Evolutionary conservation across 257 asterid genomes (phyloP).

Genomic region (Cinchona pubescens): DNA sequence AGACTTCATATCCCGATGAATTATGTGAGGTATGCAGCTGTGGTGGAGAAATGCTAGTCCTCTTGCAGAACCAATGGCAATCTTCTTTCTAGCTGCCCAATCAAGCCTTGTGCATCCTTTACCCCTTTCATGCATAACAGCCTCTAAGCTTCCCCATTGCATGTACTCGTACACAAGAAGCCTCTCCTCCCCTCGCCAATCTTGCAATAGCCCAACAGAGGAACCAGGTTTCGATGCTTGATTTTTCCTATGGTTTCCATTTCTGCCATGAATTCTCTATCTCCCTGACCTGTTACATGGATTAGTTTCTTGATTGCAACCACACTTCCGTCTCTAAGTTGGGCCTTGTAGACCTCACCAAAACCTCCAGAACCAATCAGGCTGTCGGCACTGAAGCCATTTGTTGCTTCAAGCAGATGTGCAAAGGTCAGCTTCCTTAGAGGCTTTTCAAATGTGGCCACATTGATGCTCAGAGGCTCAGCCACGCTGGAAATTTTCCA

Average conservation of each 20-base stretch:
- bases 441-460: conserved; percentile 90
- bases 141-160: conserved; percentile 89
- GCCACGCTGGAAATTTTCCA: conserved; percentile 82
- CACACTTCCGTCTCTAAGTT: conserved; percentile 57
- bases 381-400: conserved; percentile 77
- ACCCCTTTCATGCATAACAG: conserved; percentile 60
- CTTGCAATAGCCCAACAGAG: conserved; percentile 80
- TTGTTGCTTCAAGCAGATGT: conserved; percentile 82
- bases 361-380: conserved; percentile 96
- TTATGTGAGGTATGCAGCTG: conserved; percentile 92
- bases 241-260: conserved; percentile 97
- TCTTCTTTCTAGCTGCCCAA: conserved; percentile 74
- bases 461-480: conserved; percentile 92
- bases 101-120: conserved; percentile 41
- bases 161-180: conserved; percentile 87
- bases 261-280: conserved; percentile 93
- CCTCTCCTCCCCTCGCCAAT: conserved; percentile 90
- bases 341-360: conserved; percentile 94
- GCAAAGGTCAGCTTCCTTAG: conserved; percentile 82
- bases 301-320: conserved; percentile 93
- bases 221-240: conserved; percentile 84
- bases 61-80: conserved; percentile 81
- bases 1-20: conserved; percentile 96
- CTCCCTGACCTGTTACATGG: conserved; percentile 85
- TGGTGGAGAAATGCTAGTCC: conserved; percentile 97